A percentile compares a stretch with the other conserved stretches of the same genome.
Conservation (phyloP, 192 early-diverging fungal species). For the Coemansia sp. region DNA sequence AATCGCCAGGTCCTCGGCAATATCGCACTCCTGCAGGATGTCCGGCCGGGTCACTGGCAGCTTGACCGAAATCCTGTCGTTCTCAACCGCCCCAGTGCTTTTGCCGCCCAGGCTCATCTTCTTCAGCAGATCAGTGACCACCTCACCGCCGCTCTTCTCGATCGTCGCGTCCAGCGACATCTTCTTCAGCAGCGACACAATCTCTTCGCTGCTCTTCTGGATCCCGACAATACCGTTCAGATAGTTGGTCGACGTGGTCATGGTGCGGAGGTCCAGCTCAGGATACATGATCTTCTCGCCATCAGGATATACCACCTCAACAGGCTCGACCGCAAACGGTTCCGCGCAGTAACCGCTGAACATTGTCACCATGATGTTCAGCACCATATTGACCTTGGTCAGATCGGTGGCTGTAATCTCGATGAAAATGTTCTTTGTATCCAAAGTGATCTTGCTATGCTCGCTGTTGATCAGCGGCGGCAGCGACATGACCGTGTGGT, state of each 20-base stretch:
- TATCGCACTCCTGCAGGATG: conserved; percentile 94
- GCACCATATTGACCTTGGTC: conserved; percentile 89
- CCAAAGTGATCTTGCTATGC: conserved; percentile 93
- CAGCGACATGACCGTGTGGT: conserved; percentile 81
- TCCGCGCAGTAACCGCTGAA: conserved; percentile 91
- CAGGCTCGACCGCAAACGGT: conserved; percentile 92
- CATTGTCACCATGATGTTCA: conserved; percentile 94
- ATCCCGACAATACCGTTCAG: conserved; percentile 89
- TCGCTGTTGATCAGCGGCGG: conserved; percentile 99
- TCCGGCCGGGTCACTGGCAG: conserved; percentile 91
- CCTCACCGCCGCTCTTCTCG: conserved; percentile 14
- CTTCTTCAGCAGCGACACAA: conserved; percentile 71
- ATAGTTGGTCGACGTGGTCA: conserved; percentile 77
- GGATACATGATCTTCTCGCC: conserved; percentile 69
- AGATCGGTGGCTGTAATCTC: conserved; percentile 97
- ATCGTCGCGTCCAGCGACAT: conserved; percentile 80
- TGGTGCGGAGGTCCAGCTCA: conserved; percentile 61
- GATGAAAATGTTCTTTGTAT: conserved; percentile 96
- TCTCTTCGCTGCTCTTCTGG: conserved; percentile 60
- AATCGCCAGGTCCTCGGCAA: conserved; percentile 98
- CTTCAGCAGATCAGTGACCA: conserved; percentile 30
- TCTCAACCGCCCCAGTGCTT: not conserved
- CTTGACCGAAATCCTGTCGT: conserved; percentile 61
- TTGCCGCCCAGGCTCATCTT: conserved; percentile 6
- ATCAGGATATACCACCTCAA: conserved; percentile 86